phyloP scores from a whole-genome alignment of 2,329 filamentous ascomycete genomes.

The Fusarium denticulatum region DNA sequence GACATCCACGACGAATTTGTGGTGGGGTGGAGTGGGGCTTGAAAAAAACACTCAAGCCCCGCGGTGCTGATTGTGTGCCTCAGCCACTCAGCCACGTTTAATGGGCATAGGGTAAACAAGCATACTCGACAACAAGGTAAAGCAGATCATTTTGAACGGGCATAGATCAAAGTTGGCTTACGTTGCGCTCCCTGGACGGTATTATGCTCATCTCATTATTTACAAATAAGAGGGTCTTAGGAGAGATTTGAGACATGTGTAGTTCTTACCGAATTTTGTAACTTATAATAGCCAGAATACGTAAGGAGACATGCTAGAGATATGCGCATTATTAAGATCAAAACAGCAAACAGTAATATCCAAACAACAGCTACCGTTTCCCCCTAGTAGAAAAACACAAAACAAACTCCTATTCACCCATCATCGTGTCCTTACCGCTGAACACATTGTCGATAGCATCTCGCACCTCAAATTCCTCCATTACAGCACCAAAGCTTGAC shows the following conservation, averaged over 20 bases:
- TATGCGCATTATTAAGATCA: background rate
- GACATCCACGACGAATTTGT: constrained; percentile 52
- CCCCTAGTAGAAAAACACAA: background rate
- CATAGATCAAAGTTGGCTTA: background rate
- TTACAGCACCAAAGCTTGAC: constrained; percentile 68
- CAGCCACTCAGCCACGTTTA: constrained; percentile 38
- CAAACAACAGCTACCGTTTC: background rate
- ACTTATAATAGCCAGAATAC: background rate
- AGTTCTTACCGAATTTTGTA: background rate
- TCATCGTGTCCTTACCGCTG: constrained; percentile 26
- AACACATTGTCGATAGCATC: constrained; percentile 79
- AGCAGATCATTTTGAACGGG: background rate
- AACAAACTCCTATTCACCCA: constrained; percentile 2
- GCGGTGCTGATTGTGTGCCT: constrained; percentile 40
- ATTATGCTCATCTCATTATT: background rate
- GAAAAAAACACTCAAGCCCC: constrained; percentile 48
- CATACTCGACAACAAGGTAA: background rate
- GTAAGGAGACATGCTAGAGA: background rate
- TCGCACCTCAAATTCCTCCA: constrained; percentile 75
- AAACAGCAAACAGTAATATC: background rate
- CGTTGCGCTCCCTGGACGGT: background rate
- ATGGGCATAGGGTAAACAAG: constrained; percentile 11
- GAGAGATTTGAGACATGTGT: background rate
- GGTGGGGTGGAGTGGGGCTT: constrained; percentile 52
- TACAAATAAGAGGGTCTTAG: background rate